Base-by-base conservation (phyloP, 73 alveolate species). In the Effrenium voratum region DNA sequence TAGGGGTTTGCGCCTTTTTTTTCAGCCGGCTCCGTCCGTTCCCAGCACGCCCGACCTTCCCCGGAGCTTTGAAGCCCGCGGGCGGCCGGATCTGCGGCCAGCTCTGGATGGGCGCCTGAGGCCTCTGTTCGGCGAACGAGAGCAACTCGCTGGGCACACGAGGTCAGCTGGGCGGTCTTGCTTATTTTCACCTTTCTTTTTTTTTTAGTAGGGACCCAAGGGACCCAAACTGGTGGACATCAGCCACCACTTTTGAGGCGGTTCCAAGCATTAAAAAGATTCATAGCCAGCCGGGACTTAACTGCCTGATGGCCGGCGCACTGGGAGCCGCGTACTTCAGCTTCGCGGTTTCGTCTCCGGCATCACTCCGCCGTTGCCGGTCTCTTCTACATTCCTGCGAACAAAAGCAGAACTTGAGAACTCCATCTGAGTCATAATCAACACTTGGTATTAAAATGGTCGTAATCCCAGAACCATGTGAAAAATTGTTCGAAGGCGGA, bases 281-380 rank as follows among this genome's bases (percentile, higher is more conserved):
- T n/a, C n/a, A n/a, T n/a, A n/a, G n/a, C n/a, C n/a, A n/a, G 80
- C 80, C 80, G 30, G 8, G 46, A 3, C 5, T 28, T n/a, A 68
- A 44, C 38, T 70, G 81, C 81, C 81, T 70, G 81, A 70, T 70
- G 38, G 81, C 81, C n/a, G 49, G n/a, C 10, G 81, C 81, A n/a
- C 49, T 47, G 38, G 81, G 81, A 6, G 88, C 60, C 34, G 88
- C 41, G 63, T 44, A 45, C 88, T 77, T 77, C 41, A 77, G 38
- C 88, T 77, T 77, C 22, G 88, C 88, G 40, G 88, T 77, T 45
- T 77, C 88, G 60, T 77, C 88, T 15, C 88, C 88, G 38, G 88
- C 88, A 77, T 77, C 88, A 43, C 38, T 77, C 28, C 88, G 81
- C 38, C 81, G n/a, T 70, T 70, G 81, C 38, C 81, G 81, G 30